A percentile compares a stretch with the other conserved stretches of the same genome.
Conservation (phyloP, 495 filamentous ascomycete genomes). For the Podospora pseudopauciseta region DNA sequence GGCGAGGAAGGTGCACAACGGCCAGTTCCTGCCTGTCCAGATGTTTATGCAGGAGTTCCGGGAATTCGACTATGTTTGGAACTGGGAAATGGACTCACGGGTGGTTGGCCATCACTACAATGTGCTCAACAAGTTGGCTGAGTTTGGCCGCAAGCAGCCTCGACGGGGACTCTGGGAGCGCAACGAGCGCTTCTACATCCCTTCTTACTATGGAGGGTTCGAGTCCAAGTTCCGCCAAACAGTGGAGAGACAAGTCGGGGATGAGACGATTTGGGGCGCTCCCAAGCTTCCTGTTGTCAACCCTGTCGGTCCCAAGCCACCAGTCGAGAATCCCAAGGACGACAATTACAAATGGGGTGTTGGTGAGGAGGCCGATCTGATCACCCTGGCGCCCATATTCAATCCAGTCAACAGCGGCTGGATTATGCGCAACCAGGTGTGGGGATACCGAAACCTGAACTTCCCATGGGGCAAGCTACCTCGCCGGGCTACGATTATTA, state of each 20-base stretch:
- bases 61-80: conserved; percentile 73
- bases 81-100: conserved; percentile 71
- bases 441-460: conserved; percentile 54
- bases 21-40: conserved; percentile 59
- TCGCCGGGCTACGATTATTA: conserved; percentile 63
- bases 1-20: conserved; percentile 39
- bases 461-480: conserved; percentile 51
- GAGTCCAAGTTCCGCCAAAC: conserved; percentile 49
- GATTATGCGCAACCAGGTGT: conserved; percentile 58
- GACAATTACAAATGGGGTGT: conserved; percentile 71
- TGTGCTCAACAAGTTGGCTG: conserved; percentile 55
- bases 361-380: conserved; percentile 71
- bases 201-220: conserved; percentile 58
- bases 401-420: conserved; percentile 62
- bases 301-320: conserved; percentile 58
- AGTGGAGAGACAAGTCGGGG: conserved; percentile 44
- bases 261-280: conserved; percentile 61
- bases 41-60: conserved; percentile 65
- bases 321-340: conserved; percentile 48
- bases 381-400: conserved; percentile 67
- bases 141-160: conserved; percentile 60
- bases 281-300: conserved; percentile 49
- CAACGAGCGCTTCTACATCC: conserved; percentile 68
- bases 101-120: conserved; percentile 70
- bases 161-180: conserved; percentile 71